These are phyloP conservation scores for Melastoma candidum DNA, from an alignment of 441 rosid species.

Conservation along the genomic window DNA sequence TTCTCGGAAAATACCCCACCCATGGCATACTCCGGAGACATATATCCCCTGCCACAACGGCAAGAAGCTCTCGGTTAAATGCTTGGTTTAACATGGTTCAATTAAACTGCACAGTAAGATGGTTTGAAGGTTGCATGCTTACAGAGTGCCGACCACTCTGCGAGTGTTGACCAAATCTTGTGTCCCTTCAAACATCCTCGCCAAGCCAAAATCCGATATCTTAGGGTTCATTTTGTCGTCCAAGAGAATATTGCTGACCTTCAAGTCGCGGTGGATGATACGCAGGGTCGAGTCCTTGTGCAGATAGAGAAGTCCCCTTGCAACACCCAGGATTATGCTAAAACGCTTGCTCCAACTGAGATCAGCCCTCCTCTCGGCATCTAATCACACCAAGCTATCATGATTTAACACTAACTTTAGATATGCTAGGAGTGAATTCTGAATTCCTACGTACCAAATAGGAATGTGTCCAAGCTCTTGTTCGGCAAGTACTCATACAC, in stretches of 20 bases:
- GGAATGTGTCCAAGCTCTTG: not conserved
- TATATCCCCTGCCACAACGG: conserved; percentile 1
- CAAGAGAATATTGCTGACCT: conserved; percentile 13
- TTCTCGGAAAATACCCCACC: conserved; percentile 12
- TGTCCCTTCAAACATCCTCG: conserved; percentile 6
- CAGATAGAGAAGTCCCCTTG: conserved; percentile 15
- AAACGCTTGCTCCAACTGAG: conserved; percentile 8
- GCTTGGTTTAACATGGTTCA: no score
- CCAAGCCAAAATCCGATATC: conserved; percentile 13
- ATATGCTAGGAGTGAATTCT: no score
- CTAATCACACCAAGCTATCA: not conserved
- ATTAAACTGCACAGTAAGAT: not conserved
- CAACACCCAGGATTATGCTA: conserved; percentile 7
- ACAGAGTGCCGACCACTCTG: conserved; percentile 9
- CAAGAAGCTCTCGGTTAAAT: no score
- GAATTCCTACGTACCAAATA: not conserved
- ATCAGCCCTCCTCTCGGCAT: conserved; percentile 1
- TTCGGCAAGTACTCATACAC: not conserved
- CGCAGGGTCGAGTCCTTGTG: conserved; percentile 9
- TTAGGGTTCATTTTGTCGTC: conserved; percentile 9
- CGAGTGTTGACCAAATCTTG: not conserved
- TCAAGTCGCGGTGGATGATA: conserved; percentile 12
- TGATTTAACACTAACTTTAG: no score
- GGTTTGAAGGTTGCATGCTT: not conserved
- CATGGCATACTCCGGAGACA: conserved; percentile 15